Conservation (phyloP, 2,329 filamentous ascomycete species). For the Cladosporium sp. region DNA sequence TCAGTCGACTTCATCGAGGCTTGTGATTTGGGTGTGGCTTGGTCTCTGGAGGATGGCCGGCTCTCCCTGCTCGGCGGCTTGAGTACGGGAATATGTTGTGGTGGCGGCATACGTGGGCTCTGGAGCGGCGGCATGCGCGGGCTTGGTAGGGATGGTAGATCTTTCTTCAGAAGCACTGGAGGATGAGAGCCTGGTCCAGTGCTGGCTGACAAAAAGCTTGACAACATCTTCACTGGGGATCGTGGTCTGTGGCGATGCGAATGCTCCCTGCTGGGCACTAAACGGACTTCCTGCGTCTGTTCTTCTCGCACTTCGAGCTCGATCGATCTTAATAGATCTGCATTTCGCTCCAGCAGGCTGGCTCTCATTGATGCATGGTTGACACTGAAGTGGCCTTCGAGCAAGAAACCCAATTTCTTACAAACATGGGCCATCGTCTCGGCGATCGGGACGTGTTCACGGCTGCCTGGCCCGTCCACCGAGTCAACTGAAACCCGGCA, state of each 20-base stretch:
- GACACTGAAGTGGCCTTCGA: slow-evolving; percentile 63
- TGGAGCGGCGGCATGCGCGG: slow-evolving; percentile 22
- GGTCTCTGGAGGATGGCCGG: slow-evolving; percentile 38
- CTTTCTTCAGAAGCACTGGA: slow-evolving; percentile 32
- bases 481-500: slow-evolving; percentile 64
- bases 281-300: slow-evolving; percentile 32
- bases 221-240: slow-evolving; percentile 90
- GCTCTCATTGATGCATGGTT: slow-evolving; percentile 66
- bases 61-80: slow-evolving; percentile 42
- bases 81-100: slow-evolving; percentile 36
- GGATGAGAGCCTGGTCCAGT: slow-evolving; percentile 51
- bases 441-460: slow-evolving; percentile 71
- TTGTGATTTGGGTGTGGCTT: slow-evolving; percentile 44
- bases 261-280: slow-evolving; percentile 18
- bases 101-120: slow-evolving; percentile 22
- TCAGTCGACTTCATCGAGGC: slow-evolving; percentile 55
- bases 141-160: slow-evolving; percentile 33
- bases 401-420: slow-evolving; percentile 32
- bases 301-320: slow-evolving; percentile 48
- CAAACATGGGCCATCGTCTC: slow-evolving; percentile 61
- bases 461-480: slow-evolving; percentile 68
- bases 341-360: slow-evolving; percentile 74
- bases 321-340: slow-evolving; percentile 72
- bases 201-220: slow-evolving; percentile 67
- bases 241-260: slow-evolving; percentile 54